Conservation (phyloP, 164 flowering plant genomes). For the Vitis labrusca region DNA sequence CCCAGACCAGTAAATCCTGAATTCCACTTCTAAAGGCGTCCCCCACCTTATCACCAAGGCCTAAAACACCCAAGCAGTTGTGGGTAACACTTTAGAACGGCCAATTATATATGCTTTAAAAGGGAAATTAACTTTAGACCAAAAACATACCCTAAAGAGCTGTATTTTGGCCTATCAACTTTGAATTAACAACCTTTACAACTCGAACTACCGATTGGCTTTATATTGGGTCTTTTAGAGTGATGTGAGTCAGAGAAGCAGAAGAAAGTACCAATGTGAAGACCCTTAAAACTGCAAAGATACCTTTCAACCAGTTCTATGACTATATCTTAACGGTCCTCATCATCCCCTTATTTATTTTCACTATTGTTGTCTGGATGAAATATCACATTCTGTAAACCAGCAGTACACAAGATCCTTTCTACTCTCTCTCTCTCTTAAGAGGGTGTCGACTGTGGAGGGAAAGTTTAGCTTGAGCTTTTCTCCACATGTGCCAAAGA, state of each 20-base stretch:
- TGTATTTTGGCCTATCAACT: no score
- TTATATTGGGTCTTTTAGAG: background rate
- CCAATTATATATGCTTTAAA: no score
- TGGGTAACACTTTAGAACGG: no score
- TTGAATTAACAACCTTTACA: no score
- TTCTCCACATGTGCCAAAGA: no score
- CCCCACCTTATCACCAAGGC: no score
- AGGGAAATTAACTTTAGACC: no score
- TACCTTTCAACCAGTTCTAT: background rate
- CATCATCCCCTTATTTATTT: background rate
- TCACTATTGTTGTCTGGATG: background rate
- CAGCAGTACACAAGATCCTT: background rate
- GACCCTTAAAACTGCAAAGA: slow-evolving; percentile 10
- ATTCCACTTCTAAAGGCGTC: no score
- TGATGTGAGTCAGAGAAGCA: slow-evolving; percentile 1
- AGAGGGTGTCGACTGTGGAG: background rate
- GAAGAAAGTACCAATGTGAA: slow-evolving; percentile 2
- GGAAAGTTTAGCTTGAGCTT: background rate
- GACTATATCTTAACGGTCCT: background rate
- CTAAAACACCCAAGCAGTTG: no score
- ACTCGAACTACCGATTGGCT: no score
- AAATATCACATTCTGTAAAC: background rate
- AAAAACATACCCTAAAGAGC: no score
- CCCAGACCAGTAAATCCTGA: background rate
- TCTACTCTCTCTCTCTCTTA: no score